These are phyloP conservation scores for Cytospora mali DNA, from an alignment of 2,329 filamentous ascomycete species.

Conservation along the genomic window DNA sequence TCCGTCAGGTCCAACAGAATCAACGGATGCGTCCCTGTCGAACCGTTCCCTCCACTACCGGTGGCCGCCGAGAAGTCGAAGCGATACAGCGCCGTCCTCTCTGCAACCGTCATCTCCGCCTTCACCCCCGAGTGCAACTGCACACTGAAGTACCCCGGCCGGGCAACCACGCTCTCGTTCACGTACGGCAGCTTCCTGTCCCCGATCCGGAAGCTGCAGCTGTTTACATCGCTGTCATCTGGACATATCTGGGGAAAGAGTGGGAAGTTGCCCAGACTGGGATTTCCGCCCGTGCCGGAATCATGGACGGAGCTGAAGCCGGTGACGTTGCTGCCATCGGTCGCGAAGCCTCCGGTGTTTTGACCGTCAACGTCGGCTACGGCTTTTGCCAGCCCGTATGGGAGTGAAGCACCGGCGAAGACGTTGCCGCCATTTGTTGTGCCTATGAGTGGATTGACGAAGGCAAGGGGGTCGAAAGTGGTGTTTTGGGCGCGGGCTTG, in stretches of 20 bases:
- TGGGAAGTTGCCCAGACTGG: slow-evolving; percentile 50
- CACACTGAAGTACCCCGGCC: slow-evolving; percentile 62
- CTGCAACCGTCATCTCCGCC: slow-evolving; percentile 62
- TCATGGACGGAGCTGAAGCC: slow-evolving; percentile 55
- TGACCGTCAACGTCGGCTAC: slow-evolving; percentile 54
- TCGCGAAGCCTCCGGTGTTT: slow-evolving; percentile 49
- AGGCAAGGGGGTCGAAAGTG: slow-evolving; percentile 31
- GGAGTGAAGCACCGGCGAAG: slow-evolving; percentile 57
- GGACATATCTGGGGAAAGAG: slow-evolving; percentile 48
- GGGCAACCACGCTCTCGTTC: slow-evolving; percentile 48
- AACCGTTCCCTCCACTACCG: slow-evolving; percentile 27
- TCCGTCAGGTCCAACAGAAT: slow-evolving; percentile 64
- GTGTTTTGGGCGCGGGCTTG: slow-evolving; percentile 4
- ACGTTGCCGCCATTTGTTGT: slow-evolving; percentile 60
- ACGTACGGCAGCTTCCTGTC: slow-evolving; percentile 47
- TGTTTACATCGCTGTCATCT: slow-evolving; percentile 51
- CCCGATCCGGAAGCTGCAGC: slow-evolving; percentile 55
- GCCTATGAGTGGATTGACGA: slow-evolving; percentile 55
- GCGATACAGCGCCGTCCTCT: slow-evolving; percentile 63
- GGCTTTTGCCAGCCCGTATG: slow-evolving; percentile 59
- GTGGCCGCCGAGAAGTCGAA: slow-evolving; percentile 57
- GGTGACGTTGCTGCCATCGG: slow-evolving; percentile 50
- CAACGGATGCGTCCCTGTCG: slow-evolving; percentile 46
- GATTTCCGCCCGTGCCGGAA: slow-evolving; percentile 48
- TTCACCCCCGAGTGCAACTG: slow-evolving; percentile 54